Evolutionary conservation across 164 flowering plant genomes (phyloP).

Genomic region (Macadamia integrifolia): DNA sequence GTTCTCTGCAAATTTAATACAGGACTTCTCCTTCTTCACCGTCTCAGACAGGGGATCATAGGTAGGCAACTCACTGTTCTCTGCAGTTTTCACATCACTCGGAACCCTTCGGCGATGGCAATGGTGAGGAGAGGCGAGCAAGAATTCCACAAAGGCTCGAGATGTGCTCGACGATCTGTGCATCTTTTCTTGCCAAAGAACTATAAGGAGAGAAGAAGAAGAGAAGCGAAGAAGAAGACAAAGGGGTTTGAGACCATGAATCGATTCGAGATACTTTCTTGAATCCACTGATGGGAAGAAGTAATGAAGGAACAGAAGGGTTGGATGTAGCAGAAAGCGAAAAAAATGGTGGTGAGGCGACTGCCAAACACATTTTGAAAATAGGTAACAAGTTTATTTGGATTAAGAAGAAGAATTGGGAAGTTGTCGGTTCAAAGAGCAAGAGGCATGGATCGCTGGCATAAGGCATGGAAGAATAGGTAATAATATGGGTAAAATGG

Average conservation of each 20-base stretch:
- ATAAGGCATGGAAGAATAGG: too few relatives aligned
- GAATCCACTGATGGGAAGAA: too few relatives aligned
- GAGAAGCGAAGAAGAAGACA: not conserved
- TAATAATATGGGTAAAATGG: too few relatives aligned
- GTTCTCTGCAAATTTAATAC: slow-evolving; percentile 48
- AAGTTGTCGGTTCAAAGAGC: too few relatives aligned
- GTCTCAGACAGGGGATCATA: slow-evolving; percentile 44
- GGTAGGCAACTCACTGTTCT: slow-evolving; percentile 30
- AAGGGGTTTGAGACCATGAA: not conserved
- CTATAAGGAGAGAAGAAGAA: not conserved
- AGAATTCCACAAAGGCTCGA: slow-evolving; percentile 38
- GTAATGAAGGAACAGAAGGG: too few relatives aligned
- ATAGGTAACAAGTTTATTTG: too few relatives aligned
- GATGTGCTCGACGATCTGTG: slow-evolving; percentile 41
- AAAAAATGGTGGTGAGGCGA: too few relatives aligned
- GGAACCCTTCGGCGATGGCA: not conserved
- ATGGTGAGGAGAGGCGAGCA: slow-evolving; percentile 7
- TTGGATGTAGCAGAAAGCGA: too few relatives aligned
- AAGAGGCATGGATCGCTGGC: too few relatives aligned
- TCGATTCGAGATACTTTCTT: too few relatives aligned
- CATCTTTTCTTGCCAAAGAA: slow-evolving; percentile 24
- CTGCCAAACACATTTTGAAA: too few relatives aligned
- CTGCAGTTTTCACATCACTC: slow-evolving; percentile 4
- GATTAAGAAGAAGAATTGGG: too few relatives aligned
- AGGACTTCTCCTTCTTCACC: slow-evolving; percentile 45